Percentiles rank a stretch among this genome's conserved stretches.
phyloP scores from a whole-genome alignment of 176 grass and related monocot genomes.

The Puccinellia tenuiflora region DNA sequence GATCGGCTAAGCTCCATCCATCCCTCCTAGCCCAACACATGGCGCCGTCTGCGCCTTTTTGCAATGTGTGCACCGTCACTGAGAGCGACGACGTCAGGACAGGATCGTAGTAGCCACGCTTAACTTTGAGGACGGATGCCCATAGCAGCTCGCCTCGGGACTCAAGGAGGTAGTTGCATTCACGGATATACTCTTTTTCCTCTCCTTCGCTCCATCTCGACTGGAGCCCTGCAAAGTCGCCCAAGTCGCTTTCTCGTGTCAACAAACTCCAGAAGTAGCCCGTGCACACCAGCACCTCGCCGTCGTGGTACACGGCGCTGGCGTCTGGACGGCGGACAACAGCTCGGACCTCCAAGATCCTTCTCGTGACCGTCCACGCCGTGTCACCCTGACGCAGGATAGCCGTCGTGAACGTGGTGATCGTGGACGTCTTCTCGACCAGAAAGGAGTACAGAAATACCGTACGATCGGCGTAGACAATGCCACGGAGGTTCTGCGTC shows the following conservation, averaged over 20 bases:
- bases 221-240: neutral
- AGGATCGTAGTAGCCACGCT: no score
- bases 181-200: neutral
- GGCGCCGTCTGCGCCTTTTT: neutral
- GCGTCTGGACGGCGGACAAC: neutral
- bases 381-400: neutral
- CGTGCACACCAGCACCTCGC: neutral
- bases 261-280: neutral
- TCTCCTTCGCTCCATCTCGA: neutral
- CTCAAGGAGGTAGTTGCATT: neutral
- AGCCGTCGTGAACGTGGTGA: neutral
- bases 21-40: neutral
- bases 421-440: neutral
- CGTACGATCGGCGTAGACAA: neutral
- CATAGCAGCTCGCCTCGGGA: neutral
- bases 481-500: neutral
- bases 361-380: neutral
- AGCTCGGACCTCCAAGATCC: no score
- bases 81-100: neutral
- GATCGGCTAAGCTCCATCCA: neutral
- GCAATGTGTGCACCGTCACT: neutral
- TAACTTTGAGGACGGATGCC: neutral
- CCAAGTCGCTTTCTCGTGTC: neutral
- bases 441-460: neutral
- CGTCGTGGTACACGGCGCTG: neutral